Conservation (phyloP, 768 basidiomycete species). For the Boletellus sp. region DNA sequence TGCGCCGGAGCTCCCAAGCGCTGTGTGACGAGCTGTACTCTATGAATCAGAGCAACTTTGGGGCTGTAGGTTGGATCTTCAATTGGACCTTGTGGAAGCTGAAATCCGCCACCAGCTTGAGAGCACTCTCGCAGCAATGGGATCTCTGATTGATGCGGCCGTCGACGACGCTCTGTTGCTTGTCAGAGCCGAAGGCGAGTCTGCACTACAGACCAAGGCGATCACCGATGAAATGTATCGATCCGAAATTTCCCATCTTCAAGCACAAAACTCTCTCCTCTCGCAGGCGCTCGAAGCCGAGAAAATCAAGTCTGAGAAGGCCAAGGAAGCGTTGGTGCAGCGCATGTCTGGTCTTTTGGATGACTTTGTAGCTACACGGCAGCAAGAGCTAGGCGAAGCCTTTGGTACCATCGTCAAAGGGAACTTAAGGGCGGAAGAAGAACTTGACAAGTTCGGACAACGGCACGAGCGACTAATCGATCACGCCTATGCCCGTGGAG, state of each 20-base stretch:
- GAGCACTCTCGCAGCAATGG: constrained; percentile 54
- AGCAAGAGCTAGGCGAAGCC: constrained; percentile 58
- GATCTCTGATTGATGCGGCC: constrained; percentile 56
- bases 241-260: constrained; percentile 57
- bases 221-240: constrained; percentile 45
- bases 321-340: constrained; percentile 71
- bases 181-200: constrained; percentile 50
- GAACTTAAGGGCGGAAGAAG: constrained; percentile 53
- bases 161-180: constrained; percentile 56
- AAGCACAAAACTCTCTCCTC: constrained; percentile 68
- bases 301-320: constrained; percentile 58
- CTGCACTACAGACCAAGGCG: constrained; percentile 46
- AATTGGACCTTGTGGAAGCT: background rate
- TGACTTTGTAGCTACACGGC: constrained; percentile 65
- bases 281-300: constrained; percentile 61
- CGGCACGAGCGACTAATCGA: constrained; percentile 48
- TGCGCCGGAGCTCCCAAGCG: constrained; percentile 47
- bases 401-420: constrained; percentile 50
- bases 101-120: constrained; percentile 41
- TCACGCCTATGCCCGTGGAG: constrained; percentile 39
- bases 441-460: constrained; percentile 44
- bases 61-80: constrained; percentile 33
- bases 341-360: constrained; percentile 70
- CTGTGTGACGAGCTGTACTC: constrained; percentile 47
- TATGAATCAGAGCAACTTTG: constrained; percentile 43